These are phyloP conservation scores for Rhodotorula sphaerocarpa DNA, from an alignment of 768 basidiomycete genomes.

Conservation along the genomic window DNA sequence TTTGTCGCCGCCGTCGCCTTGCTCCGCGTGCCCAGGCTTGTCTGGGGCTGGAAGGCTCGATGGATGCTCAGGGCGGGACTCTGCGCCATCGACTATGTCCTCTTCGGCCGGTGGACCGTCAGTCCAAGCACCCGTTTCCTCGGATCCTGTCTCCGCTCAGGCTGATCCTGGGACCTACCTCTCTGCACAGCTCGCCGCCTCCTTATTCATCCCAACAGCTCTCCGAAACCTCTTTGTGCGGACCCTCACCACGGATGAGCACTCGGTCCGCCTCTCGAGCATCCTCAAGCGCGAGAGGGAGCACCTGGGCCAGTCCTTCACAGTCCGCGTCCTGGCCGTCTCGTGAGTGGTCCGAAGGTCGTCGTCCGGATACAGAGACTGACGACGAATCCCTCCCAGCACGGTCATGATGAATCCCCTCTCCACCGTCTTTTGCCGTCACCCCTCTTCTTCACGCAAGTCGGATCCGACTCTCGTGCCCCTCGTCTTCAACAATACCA, in stretches of 20 bases:
- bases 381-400: neutral
- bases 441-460: neutral
- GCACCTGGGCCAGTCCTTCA: slow-evolving; percentile 30
- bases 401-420: slow-evolving; percentile 30
- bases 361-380: too few relatives aligned
- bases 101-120: slow-evolving; percentile 31
- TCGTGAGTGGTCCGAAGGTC: too few relatives aligned
- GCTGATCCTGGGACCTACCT: neutral
- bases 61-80: neutral
- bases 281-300: slow-evolving; percentile 14
- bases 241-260: slow-evolving; percentile 24
- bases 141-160: fast-evolving
- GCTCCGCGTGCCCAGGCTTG: slow-evolving; percentile 23
- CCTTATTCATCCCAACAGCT: slow-evolving; percentile 18
- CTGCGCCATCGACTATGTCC: slow-evolving; percentile 10
- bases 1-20: slow-evolving; percentile 1
- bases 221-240: slow-evolving; percentile 21
- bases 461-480: slow-evolving; percentile 27
- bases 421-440: slow-evolving; percentile 29
- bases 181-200: slow-evolving; percentile 13
- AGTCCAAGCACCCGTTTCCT: neutral
- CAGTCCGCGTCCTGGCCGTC: slow-evolving; percentile 33
- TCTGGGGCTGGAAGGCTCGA: slow-evolving; percentile 21
- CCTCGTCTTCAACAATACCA: slow-evolving; percentile 34
- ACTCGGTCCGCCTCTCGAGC: slow-evolving; percentile 12